Evolutionary conservation across 164 flowering plant species (phyloP).

Genomic region (Piper longum): DNA sequence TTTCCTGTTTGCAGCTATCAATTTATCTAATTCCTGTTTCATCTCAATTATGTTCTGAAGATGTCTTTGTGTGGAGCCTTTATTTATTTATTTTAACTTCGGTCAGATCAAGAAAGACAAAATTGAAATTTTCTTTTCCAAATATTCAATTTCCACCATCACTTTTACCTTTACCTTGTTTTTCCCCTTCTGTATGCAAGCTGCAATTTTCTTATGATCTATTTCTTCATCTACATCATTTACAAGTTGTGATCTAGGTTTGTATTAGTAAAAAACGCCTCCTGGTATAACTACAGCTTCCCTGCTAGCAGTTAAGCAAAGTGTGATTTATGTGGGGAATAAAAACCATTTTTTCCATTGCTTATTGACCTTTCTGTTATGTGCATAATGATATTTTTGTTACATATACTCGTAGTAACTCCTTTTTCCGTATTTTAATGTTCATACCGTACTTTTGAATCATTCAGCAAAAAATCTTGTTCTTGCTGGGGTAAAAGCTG

Average conservation of each 20-base stretch:
- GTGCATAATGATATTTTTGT: not conserved
- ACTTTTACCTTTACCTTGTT: too few relatives aligned
- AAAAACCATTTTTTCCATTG: not conserved
- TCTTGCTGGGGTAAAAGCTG: conserved; percentile 87
- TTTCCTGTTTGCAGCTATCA: not conserved
- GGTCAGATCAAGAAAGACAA: too few relatives aligned
- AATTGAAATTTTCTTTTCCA: too few relatives aligned
- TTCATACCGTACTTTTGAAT: not conserved
- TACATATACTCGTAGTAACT: too few relatives aligned
- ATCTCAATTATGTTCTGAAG: not conserved
- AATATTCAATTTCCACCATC: too few relatives aligned
- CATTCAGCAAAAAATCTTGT: conserved; percentile 75
- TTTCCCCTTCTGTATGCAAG: too few relatives aligned
- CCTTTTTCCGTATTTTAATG: not conserved
- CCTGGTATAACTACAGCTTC: not conserved
- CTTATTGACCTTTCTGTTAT: too few relatives aligned
- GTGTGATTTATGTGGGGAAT: not conserved
- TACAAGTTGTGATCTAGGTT: not conserved
- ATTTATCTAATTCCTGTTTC: not conserved
- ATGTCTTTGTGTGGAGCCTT: too few relatives aligned
- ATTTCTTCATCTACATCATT: not conserved
- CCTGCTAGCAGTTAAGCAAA: not conserved
- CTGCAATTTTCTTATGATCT: too few relatives aligned
- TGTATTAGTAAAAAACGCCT: not conserved
- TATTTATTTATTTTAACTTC: too few relatives aligned